Evolutionary conservation across 2,329 filamentous ascomycete species (phyloP), one percentile per base, ranked within the genome.

Genomic region (Sphaerulina musiva): DNA sequence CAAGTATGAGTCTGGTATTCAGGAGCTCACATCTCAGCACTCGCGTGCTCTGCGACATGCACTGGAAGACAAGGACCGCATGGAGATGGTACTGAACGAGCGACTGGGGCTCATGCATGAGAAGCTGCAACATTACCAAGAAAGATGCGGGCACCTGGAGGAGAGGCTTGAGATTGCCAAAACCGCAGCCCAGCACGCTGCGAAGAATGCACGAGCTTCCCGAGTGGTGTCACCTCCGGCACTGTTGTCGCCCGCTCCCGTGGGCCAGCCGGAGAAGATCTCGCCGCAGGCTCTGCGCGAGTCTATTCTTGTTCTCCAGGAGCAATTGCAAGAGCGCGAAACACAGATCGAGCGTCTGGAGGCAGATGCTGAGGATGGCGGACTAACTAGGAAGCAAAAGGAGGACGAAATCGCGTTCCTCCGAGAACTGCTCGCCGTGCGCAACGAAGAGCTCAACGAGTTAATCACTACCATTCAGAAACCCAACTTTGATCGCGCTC

Each of bases 341-440:
- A 81, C 86, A 56, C 85, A 83, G 39, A 95, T 97, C 62, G 93
- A 98, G 69, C 82, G 86, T 58, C 84, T 97, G 10, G 89, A 95
- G 71, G 80, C 84, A 49, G 78, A 84, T 49, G 76, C 90, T 6
- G 89, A 95, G 64, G 85, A 84, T 7, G 87, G 95, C 40, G 86
- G 89, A 0, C 79, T 76, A 48, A 95, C 93, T 74, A 83, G 97
- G 64, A 86, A 89, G 62, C 95, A 96, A 72, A 86, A 87, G 38
- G 90, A 97, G 60, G 90, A 92, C 29, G 93, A 98, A 71, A 95
- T 97, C 59, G 85, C 78, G 62, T 98, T 93, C 92, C 78, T 98
- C 29, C 88, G 93, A 53, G 93, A 98, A 71, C 82, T 98, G 39
- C 82, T 98, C 26, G 87, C 86, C 32, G 91, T 97, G 17, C 84